Percentiles rank a stretch among this genome's conserved stretches.
Evolutionary conservation across 768 basidiomycete genomes (phyloP).

Genomic region (Naganishia onofrii): DNA sequence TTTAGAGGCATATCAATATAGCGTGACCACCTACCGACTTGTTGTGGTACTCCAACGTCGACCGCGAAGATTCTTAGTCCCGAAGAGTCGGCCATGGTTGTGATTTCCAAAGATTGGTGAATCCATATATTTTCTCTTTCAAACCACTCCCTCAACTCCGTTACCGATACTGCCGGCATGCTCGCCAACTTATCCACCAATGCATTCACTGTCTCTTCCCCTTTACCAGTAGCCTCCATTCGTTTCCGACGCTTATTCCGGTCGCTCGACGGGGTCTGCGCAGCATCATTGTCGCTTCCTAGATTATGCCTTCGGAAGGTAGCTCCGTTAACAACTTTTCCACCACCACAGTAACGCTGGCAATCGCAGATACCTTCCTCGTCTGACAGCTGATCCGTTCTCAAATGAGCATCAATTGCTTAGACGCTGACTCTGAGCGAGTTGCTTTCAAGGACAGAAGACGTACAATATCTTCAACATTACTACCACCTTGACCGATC

Average conservation of each 20-base stretch:
- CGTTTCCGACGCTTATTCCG: background rate
- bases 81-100: conserved; percentile 4
- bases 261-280: background rate
- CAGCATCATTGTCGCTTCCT: background rate
- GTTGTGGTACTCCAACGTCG: conserved; percentile 15
- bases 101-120: conserved; percentile 18
- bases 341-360: conserved; percentile 11
- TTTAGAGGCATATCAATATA: no score
- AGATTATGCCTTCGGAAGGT: conserved; percentile 8
- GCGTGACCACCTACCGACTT: conserved; percentile 25
- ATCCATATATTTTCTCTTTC: conserved; percentile 27
- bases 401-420: background rate
- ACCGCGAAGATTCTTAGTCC: conserved; percentile 19
- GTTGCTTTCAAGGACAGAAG: background rate
- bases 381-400: background rate
- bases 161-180: conserved; percentile 13
- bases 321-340: conserved; percentile 2
- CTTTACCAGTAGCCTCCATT: background rate
- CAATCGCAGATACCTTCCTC: conserved; percentile 15
- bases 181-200: conserved; percentile 5
- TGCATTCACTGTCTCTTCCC: background rate
- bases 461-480: conserved; percentile 7
- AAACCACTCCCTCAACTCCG: conserved; percentile 27
- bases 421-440: background rate
- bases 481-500: conserved; percentile 1